Evolutionary conservation across 805 yeast genomes (phyloP), one percentile per base, ranked within the genome.

Genomic region (Metschnikowia gelsemii): DNA sequence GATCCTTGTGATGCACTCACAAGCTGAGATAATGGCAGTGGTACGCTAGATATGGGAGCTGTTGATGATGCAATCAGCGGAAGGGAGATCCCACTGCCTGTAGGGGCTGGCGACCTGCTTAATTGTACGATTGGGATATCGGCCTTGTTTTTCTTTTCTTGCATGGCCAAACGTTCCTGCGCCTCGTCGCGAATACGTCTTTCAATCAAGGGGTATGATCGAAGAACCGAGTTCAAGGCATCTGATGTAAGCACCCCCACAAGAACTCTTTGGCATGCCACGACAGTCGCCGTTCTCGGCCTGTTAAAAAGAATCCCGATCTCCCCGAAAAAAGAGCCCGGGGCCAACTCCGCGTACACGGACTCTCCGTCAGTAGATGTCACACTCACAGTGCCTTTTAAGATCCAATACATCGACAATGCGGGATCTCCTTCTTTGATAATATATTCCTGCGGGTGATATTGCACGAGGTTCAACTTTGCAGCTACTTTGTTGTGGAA

Each of bases 311-410:
- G 62, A 32, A 84, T 82, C 7, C 91, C 91, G 40, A 84, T 84
- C 55, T 85, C 91, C 11, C 93, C 93, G 57, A 84, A 85, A 49
- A 81, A 83, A 16, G 82, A 72, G 2, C 91, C 91, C 3, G 82
- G 73, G 3, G 75, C 72, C 7, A 84, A 63, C 55, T 82, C 88
- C 1, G 90, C 89, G 53, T 80, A 82, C 3, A 79, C 71, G 3
- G 85, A 75, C 61, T 84, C 91, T 21, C 88, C 90, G 56, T 84
- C 93, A 1, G 85, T 75, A 11, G 87, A 79, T 0, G 88, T 78
- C 9, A 85, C 87, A n/a, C 80, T 78, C 2, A 84, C 91, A 0
- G 81, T 73, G 2, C 93, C 93, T 53, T 84, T 76, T 12, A 84
- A 60, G 27, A 84, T 80, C 89, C 91, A 84, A 55, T 83, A 84